Base-by-base conservation (phyloP, 2,329 filamentous ascomycete genomes). In the Ustulina deusta region DNA sequence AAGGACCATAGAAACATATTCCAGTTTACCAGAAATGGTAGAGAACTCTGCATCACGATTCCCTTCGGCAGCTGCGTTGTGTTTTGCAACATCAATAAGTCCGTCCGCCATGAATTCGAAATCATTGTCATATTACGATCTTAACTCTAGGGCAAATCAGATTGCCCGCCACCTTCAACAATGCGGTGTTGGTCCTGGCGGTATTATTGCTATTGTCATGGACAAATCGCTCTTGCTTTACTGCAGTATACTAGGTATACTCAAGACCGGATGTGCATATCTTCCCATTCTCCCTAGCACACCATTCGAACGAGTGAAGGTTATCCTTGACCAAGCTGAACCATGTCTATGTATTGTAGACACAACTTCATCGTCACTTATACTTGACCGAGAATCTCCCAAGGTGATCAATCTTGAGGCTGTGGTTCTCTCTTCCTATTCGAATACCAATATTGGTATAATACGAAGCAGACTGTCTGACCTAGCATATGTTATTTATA, bases 401-500 rank as follows among this genome's bases (percentile, higher is more conserved):
- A 71, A 54, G 0, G 57, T 78, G 3, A 29, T 85, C 6, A 74
- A 83, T 46, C 54, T 86, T 0, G 70, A 82, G 1, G 49, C 66
- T 1, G 55, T 69, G 0, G 34, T 71, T 0, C 64, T 83, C 51
- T 40, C 69, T 6, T 36, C 63, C 0, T 79, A 82, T 51, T 69
- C 79, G 1, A 63, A 70, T 1, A 59, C 76, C 0, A 85, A 87
- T 49, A 71, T 83, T 1, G 65, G 75, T 1, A 77, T 82, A n/a
- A 1, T 55, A 74, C 0, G 78, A n/a, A n/a, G 82, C 3, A 76
- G 85, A 54, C 80, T 82, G 0, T 81, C 84, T 1, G 81, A 88
- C 15, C 76, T 92, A 2, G 90, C 92, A 6, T 97, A 97, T 76
- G 87, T 92, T 20, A 90, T 97, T 1, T 97, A 92, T 77, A 97